Percentiles rank a stretch among this genome's conserved stretches.
Conservation (phyloP, 2,329 filamentous ascomycete genomes). For the Aspergillus sp. region DNA sequence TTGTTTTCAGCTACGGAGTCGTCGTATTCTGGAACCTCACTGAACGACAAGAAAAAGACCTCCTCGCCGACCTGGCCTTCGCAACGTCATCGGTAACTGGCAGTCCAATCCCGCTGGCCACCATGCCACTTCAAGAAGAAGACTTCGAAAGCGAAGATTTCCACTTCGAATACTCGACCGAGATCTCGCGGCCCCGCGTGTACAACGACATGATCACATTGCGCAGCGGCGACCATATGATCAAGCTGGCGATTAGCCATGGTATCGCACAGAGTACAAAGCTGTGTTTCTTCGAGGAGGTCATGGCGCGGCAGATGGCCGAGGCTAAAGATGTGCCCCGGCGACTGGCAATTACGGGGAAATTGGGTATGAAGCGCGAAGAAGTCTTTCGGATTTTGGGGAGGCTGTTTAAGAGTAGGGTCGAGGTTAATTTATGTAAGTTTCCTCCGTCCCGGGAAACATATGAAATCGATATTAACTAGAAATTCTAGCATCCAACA, state of each 20-base stretch:
- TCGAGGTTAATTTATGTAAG: slow-evolving; percentile 96
- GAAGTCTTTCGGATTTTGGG: slow-evolving; percentile 92
- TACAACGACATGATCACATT: slow-evolving; percentile 99
- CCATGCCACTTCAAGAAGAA: slow-evolving; percentile 70
- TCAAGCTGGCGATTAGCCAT: slow-evolving; percentile 94
- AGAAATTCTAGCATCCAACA: slow-evolving; percentile 64
- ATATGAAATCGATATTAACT: background rate
- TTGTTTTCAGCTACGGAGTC: slow-evolving; percentile 93
- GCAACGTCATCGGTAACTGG: slow-evolving; percentile 42
- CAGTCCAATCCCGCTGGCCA: slow-evolving; percentile 56
- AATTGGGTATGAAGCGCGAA: slow-evolving; percentile 80
- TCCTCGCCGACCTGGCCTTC: slow-evolving; percentile 89
- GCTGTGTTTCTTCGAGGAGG: slow-evolving; percentile 88
- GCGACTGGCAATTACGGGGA: slow-evolving; percentile 76
- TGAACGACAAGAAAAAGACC: slow-evolving; percentile 90
- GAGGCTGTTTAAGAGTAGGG: slow-evolving; percentile 80
- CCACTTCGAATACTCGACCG: slow-evolving; percentile 89
- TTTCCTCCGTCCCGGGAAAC: slow-evolving; percentile 17
- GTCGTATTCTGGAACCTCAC: slow-evolving; percentile 99
- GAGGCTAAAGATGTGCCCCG: slow-evolving; percentile 90
- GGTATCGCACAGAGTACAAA: slow-evolving; percentile 97
- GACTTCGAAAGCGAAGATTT: slow-evolving; percentile 98
- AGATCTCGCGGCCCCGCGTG: slow-evolving; percentile 77
- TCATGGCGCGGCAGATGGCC: slow-evolving; percentile 89
- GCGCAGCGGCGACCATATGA: slow-evolving; percentile 93